Evolutionary conservation across 495 filamentous ascomycete genomes (phyloP).

Genomic region (Ascodesmis nigricans): DNA sequence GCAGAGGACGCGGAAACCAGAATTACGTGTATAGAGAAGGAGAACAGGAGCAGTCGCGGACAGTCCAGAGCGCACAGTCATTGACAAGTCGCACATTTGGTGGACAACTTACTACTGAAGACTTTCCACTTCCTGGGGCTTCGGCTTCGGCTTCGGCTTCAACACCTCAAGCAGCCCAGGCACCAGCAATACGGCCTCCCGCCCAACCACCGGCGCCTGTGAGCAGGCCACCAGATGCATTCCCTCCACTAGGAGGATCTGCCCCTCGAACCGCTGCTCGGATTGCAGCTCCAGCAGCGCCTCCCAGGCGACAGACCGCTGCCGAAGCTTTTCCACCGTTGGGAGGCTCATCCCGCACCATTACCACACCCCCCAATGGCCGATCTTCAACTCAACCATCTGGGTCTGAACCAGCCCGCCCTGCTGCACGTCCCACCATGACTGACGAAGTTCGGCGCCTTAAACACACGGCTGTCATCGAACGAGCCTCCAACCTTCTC

Average conservation of each 20-base stretch:
- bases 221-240: no score
- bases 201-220: slow-evolving; percentile 2
- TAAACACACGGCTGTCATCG: slow-evolving; percentile 51
- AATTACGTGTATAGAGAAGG: no score
- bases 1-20: slow-evolving; percentile 45
- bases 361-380: slow-evolving; percentile 23
- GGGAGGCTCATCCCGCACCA: no score
- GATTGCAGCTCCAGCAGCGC: no score
- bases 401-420: slow-evolving; percentile 64
- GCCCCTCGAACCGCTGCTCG: no score
- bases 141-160: no score
- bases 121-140: no score
- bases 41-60: slow-evolving; percentile 63
- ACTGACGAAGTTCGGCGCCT: not conserved
- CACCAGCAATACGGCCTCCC: slow-evolving; percentile 12
- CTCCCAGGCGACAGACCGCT: no score
- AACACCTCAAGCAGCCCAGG: slow-evolving; percentile 5
- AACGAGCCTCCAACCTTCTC: slow-evolving; percentile 61
- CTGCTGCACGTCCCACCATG: slow-evolving; percentile 13
- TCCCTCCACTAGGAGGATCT: no score
- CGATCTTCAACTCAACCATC: slow-evolving; percentile 33
- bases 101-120: slow-evolving; percentile 50
- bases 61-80: slow-evolving; percentile 67
- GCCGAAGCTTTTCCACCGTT: no score
- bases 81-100: slow-evolving; percentile 59